phyloP scores from a whole-genome alignment of 495 filamentous ascomycete species.

The Xylaria palmicola region DNA sequence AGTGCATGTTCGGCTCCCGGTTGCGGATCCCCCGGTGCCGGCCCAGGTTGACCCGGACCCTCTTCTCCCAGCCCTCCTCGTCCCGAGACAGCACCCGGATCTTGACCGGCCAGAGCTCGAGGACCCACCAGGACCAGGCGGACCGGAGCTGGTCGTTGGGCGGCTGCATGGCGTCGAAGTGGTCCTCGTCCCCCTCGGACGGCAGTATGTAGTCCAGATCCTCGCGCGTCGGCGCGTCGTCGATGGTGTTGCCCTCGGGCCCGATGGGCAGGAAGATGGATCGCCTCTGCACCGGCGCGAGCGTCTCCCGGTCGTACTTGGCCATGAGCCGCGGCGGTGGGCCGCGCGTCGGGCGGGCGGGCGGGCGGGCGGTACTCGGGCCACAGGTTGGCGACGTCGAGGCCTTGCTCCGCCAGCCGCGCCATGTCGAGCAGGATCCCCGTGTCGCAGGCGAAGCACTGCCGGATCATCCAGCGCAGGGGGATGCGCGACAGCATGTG shows the following conservation, averaged over 20 bases:
- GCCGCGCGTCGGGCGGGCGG: conserved; percentile 16
- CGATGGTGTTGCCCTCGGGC: background rate
- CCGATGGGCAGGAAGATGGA: conserved; percentile 9
- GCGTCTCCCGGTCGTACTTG: background rate
- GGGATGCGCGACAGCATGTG: conserved; percentile 49
- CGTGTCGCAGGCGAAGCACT: conserved; percentile 42
- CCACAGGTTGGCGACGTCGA: conserved; percentile 34
- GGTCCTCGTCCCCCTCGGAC: conserved; percentile 36
- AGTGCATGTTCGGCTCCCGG: conserved; percentile 37
- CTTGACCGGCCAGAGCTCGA: conserved; percentile 42
- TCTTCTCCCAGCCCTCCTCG: conserved; percentile 31
- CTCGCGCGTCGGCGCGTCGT: background rate
- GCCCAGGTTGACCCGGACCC: conserved; percentile 31
- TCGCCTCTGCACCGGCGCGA: background rate
- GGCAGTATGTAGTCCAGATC: conserved; percentile 19
- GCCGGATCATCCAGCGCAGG: conserved; percentile 42
- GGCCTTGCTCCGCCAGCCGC: conserved; percentile 29
- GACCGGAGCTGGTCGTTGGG: conserved; percentile 32
- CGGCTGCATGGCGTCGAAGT: conserved; percentile 33
- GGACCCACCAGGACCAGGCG: conserved; percentile 38
- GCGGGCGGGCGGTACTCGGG: conserved; percentile 24
- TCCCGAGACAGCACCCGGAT: conserved; percentile 22
- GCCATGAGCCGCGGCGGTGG: conserved; percentile 25
- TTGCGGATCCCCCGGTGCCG: conserved; percentile 29
- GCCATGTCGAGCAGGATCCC: conserved; percentile 36